These are phyloP conservation scores for Botrytis pseudocinerea DNA, from an alignment of 2,329 filamentous ascomycete species.

Conservation along the genomic window DNA sequence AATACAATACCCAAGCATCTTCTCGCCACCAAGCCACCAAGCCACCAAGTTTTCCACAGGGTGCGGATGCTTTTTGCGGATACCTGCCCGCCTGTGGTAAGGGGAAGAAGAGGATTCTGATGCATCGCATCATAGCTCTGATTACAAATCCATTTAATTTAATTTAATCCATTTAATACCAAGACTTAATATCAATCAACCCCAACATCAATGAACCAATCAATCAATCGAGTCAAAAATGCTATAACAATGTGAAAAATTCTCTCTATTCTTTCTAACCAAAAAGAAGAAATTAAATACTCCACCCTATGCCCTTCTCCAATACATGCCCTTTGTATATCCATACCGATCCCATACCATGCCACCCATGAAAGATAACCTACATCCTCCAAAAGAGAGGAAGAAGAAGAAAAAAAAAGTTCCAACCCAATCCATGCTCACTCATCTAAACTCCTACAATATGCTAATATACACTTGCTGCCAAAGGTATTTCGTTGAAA, in stretches of 20 bases:
- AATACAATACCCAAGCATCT: too few species aligned
- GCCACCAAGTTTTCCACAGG: too few species aligned
- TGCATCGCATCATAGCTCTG: too few species aligned
- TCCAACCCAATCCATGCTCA: slow-evolving; percentile 1
- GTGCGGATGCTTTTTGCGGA: too few species aligned
- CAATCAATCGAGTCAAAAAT: background rate
- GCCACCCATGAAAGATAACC: background rate
- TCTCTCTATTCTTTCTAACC: background rate
- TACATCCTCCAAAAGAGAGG: background rate
- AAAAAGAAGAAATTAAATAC: background rate
- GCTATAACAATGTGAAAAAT: background rate
- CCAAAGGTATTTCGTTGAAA: slow-evolving; percentile 6
- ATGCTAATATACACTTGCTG: slow-evolving; percentile 17
- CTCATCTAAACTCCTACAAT: slow-evolving; percentile 24
- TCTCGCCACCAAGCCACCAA: too few species aligned
- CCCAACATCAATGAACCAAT: background rate
- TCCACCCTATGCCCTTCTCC: slow-evolving; percentile 15
- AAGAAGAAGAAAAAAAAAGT: background rate
- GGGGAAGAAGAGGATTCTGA: too few species aligned
- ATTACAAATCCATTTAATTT: background rate
- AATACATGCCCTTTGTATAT: slow-evolving; percentile 4
- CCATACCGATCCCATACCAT: slow-evolving; percentile 3
- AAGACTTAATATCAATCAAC: background rate
- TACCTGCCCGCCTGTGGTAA: too few species aligned
- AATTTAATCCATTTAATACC: background rate